Percentiles rank a stretch among this genome's conserved stretches.
phyloP scores from a whole-genome alignment of 495 filamentous ascomycete genomes.

The Tuber indicum region DNA sequence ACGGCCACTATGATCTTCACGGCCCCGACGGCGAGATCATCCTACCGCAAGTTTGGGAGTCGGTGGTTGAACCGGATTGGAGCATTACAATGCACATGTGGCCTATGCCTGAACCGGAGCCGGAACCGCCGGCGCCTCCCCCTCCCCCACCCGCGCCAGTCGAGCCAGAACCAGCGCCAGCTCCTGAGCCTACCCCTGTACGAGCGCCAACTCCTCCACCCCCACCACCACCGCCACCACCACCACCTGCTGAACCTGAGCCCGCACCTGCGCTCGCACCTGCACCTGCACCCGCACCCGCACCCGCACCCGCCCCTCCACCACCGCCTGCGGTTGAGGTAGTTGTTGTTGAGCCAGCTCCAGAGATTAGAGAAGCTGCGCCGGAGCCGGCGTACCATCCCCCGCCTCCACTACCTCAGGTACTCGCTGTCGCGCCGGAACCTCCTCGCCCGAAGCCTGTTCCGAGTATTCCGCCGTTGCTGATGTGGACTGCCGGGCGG shows the following conservation, averaged over 20 bases:
- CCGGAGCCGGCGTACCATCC: constrained; percentile 16
- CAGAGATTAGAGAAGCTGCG: constrained; percentile 7
- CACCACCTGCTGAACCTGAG: constrained; percentile 16
- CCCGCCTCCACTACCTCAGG: constrained; percentile 14
- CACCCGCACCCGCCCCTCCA: constrained; percentile 27
- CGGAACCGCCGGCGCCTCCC: constrained; percentile 26
- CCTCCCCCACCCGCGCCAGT: constrained; percentile 31
- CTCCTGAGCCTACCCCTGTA: constrained; percentile 19
- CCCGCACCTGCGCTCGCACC: constrained; percentile 14
- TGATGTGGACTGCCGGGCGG: constrained; percentile 42
- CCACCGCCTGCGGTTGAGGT: constrained; percentile 19
- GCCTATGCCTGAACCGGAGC: constrained; percentile 58
- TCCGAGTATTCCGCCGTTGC: constrained; percentile 34
- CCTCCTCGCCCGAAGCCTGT: constrained; percentile 21
- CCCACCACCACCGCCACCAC: constrained; percentile 14
- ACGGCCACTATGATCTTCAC: constrained; percentile 50
- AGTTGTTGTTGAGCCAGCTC: constrained; percentile 13
- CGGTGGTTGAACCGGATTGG: constrained; percentile 57
- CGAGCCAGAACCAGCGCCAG: constrained; percentile 13
- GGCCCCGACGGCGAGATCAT: constrained; percentile 49
- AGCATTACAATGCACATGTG: constrained; percentile 94
- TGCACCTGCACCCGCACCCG: constrained; percentile 20
- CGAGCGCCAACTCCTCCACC: constrained; percentile 24
- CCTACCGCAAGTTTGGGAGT: constrained; percentile 51
- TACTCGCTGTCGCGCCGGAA: constrained; percentile 13